Evolutionary conservation across 805 yeast genomes (phyloP).

Genomic region (Candida gorgasii): DNA sequence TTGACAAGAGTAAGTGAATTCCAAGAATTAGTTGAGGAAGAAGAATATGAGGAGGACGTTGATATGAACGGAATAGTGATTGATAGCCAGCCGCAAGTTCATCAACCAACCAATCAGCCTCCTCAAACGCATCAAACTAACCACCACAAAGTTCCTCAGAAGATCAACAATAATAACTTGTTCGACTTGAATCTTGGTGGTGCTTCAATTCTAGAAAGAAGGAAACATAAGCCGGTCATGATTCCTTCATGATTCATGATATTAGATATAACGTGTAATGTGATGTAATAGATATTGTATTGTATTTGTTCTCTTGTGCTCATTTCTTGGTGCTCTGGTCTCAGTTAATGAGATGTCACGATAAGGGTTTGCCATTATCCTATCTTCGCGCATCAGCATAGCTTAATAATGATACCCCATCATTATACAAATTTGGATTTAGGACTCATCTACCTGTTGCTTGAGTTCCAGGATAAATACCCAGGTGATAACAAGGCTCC

Average conservation of each 20-base stretch:
- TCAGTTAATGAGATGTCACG: too few relatives aligned
- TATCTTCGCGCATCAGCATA: too few relatives aligned
- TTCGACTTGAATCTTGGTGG: slow-evolving; percentile 51
- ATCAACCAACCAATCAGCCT: slow-evolving; percentile 3
- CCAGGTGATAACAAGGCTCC: neutral
- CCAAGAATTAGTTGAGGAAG: slow-evolving; percentile 35
- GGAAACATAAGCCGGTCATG: slow-evolving; percentile 22
- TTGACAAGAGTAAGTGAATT: slow-evolving; percentile 23
- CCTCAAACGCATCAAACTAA: slow-evolving; percentile 9
- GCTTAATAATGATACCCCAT: slow-evolving; percentile 2
- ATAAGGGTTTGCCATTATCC: too few relatives aligned
- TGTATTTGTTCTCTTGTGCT: neutral
- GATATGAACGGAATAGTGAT: slow-evolving; percentile 13
- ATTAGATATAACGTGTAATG: slow-evolving; percentile 1
- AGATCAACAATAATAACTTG: slow-evolving; percentile 6
- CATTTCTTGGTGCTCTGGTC: neutral
- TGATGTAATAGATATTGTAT: slow-evolving; percentile 2
- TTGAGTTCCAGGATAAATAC: slow-evolving; percentile 4
- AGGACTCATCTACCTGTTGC: slow-evolving; percentile 1
- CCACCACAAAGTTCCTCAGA: slow-evolving; percentile 16
- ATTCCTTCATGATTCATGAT: slow-evolving; percentile 12
- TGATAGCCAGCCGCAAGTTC: slow-evolving; percentile 2
- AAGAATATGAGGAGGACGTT: slow-evolving; percentile 35
- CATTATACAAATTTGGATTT: slow-evolving; percentile 3
- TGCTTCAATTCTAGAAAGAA: slow-evolving; percentile 55